Evolutionary conservation across 495 filamentous ascomycete species (phyloP), one percentile per base, ranked within the genome.

Genomic region (Lasiosphaeria miniovina): DNA sequence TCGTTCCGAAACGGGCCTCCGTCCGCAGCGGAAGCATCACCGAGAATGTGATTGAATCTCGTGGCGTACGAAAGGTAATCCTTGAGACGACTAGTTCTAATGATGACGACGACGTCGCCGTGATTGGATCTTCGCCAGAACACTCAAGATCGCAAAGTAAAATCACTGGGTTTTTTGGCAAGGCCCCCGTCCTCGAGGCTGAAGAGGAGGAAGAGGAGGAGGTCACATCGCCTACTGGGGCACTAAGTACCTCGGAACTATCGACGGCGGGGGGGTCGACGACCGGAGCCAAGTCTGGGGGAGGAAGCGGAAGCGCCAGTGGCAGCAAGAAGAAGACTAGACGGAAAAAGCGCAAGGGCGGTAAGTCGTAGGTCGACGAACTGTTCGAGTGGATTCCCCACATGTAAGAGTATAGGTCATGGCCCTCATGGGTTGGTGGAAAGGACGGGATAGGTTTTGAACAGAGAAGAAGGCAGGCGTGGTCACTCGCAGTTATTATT

Each of bases 11-110:
- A 54, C 77, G 78, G 49, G 79, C 80, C 10, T 77, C 81, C 40
- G 88, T 89, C 0, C 84, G 90, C 40, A 92, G 88, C 64, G 92
- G 92, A 10, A 92, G 88, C 71, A 96, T 96, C 65, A 93, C 90
- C 0, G 91, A 96, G 73, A 91, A 92, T 65, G 81, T 92, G 17
- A 76, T 95, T 41, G 90, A 96, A 69, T 78, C 88, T 10, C 88
- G 88, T 49, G 91, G 91, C 2, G 81, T 95, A 36, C 86, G 88
- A 46, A 96, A 96, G 75, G 84, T 94, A 10, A 85, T 96, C 9
- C 82, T 96, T 10, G 88, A 93, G 63, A 85, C 87, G 43, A 88
- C 81, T 17, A 84, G 81, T 65, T 74, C 74, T 4, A 69, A 71
- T 48, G 71, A 71, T 12, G 75, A 75, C 8, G 73, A 71, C 2